Evolutionary conservation across 805 yeast genomes (phyloP), one percentile per base, ranked within the genome.

Genomic region (Metschnikowia kofuensis): DNA sequence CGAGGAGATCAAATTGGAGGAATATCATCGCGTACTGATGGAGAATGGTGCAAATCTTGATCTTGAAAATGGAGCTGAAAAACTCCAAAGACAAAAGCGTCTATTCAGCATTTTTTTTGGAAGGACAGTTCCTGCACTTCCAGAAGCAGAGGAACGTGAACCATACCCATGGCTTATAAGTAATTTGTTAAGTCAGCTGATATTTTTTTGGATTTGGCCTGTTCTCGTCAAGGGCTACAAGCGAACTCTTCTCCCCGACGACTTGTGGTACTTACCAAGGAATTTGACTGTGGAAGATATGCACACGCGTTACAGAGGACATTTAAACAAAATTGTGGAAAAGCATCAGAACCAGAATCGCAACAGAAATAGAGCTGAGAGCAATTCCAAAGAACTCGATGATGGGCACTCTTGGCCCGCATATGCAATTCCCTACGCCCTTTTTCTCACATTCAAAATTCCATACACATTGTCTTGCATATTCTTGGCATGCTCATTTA

Each of bases 71-170:
- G 36, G 15, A 34, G 15, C 36, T 13, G 15, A 7, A 34, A 34
- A 34, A n/a, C 36, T 30, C 38, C 9, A 49, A 60, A 76, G 55
- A 72, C 82, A 83, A 57, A 74, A 72, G 50, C 68, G 87, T 51
- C 42, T 76, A 41, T 76, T 84, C 49, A 70, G 83, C 1, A 77
- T 76, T 48, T 48, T 82, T 30, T 74, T 82, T 54, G 59, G 78
- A 26, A 78, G 71, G 38, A 16, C 14, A 30, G 73, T 80, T 0
- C 83, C 84, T 0, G 77, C 77, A 0, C 60, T 83, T 2, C 82
- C 84, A 1, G 32, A 57, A 6, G 74, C 70, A 6, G 80, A 77
- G 10, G 87, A 83, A 50, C 66, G 87, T 48, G 63, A 58, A 21
- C 58, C 63, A 1, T 82, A 72, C 53, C 85, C 85, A 1, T 71